phyloP scores from a whole-genome alignment of 805 yeast species.

The Phaffomyces opuntiae region DNA sequence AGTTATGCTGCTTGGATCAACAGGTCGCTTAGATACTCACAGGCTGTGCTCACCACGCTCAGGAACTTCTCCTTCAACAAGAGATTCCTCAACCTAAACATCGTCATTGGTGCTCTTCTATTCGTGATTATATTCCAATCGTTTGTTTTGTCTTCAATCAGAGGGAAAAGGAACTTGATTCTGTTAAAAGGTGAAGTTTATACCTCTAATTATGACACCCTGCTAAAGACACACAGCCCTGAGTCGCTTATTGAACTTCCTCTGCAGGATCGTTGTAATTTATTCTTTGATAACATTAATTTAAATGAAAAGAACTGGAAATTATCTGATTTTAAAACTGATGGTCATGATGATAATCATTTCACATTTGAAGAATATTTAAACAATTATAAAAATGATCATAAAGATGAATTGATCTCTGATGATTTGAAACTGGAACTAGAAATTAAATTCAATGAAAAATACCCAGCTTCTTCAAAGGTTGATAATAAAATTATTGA shows the following conservation, averaged over 20 bases:
- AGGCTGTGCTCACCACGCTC: neutral
- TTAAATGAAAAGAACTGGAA: conserved; percentile 12
- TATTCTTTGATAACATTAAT: conserved; percentile 12
- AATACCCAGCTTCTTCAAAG: conserved; percentile 4
- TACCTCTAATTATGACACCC: conserved; percentile 5
- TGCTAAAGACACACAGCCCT: conserved; percentile 2
- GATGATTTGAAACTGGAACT: conserved; percentile 6
- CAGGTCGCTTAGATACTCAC: neutral
- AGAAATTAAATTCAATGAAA: conserved; percentile 10
- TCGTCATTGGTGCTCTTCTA: conserved; percentile 11
- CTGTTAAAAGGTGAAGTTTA: conserved; percentile 10
- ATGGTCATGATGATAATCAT: conserved; percentile 17
- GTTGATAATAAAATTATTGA: conserved; percentile 17
- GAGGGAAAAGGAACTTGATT: neutral
- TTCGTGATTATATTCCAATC: conserved; percentile 11
- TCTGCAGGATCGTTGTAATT: conserved; percentile 12
- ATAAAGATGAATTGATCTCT: conserved; percentile 5
- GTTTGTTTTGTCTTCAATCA: conserved; percentile 1
- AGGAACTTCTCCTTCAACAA: conserved; percentile 10
- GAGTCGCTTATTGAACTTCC: conserved; percentile 5
- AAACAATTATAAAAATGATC: neutral
- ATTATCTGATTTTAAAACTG: conserved; percentile 14
- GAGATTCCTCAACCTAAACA: conserved; percentile 16
- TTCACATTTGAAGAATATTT: conserved; percentile 14
- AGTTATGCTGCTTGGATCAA: neutral